Percentiles rank a stretch among this genome's conserved stretches.
phyloP scores from a whole-genome alignment of 352 stramenopile genomes.

The Phytophthora sp. region DNA sequence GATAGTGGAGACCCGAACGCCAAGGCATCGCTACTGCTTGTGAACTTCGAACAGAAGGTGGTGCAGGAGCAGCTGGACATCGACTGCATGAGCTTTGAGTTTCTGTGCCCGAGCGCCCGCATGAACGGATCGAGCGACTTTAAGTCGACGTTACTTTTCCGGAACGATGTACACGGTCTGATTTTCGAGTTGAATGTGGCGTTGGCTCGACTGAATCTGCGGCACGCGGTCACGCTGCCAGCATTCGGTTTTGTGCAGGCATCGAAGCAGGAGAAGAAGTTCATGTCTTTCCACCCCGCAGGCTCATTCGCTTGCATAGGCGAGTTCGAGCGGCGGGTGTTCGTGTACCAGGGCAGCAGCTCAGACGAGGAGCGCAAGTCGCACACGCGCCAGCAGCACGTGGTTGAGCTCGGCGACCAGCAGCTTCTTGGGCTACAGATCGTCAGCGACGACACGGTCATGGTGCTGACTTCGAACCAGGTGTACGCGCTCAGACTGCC shows the following conservation, averaged over 20 bases:
- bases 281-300: conserved; percentile 61
- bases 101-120: conserved; percentile 49
- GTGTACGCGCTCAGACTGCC: conserved; percentile 45
- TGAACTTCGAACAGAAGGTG: conserved; percentile 44
- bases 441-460: conserved; percentile 44
- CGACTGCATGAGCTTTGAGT: conserved; percentile 74
- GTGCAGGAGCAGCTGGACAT: conserved; percentile 61
- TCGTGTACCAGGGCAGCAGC: conserved; percentile 64
- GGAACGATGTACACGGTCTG: conserved; percentile 81
- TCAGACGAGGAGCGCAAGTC: conserved; percentile 34
- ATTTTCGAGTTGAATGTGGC: conserved; percentile 56
- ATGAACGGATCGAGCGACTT: conserved; percentile 22
- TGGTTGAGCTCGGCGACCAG: conserved; percentile 74
- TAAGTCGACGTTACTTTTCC: conserved; percentile 66
- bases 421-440: conserved; percentile 67
- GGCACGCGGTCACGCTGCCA: conserved; percentile 63
- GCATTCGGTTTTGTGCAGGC: conserved; percentile 88
- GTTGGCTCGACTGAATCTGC: conserved; percentile 37
- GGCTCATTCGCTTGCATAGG: conserved; percentile 72
- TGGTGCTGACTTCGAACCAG: conserved; percentile 63
- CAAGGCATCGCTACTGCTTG: conserved; percentile 58
- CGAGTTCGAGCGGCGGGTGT: conserved; percentile 81
- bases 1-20: conserved; percentile 80
- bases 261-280: conserved; percentile 90
- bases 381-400: conserved; percentile 70